Evolutionary conservation across 2,329 filamentous ascomycete species (phyloP).

Genomic region (Ceratocystis albifundus): DNA sequence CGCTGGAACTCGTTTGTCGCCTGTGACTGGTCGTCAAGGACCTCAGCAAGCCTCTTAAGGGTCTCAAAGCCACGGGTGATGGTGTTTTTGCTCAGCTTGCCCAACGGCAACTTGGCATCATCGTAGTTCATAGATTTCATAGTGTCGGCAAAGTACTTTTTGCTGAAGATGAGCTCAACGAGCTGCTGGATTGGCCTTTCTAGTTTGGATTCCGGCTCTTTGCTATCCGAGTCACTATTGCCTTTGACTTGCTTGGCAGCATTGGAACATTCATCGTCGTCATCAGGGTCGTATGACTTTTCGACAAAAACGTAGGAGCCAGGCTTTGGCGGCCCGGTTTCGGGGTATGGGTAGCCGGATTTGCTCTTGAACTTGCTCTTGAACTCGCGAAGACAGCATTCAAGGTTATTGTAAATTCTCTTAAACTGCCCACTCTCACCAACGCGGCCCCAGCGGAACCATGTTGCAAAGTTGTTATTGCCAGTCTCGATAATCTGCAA

Average conservation of each 20-base stretch:
- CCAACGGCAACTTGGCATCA: conserved; percentile 64
- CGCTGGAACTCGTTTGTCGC: conserved; percentile 37
- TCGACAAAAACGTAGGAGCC: conserved; percentile 74
- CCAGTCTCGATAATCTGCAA: conserved; percentile 44
- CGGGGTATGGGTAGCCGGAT: conserved; percentile 45
- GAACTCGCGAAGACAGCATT: conserved; percentile 40
- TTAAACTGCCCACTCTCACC: conserved; percentile 44
- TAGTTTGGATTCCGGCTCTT: conserved; percentile 35
- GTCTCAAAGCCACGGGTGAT: conserved; percentile 63
- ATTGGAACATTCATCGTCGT: conserved; percentile 36
- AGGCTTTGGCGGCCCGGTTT: conserved; percentile 46
- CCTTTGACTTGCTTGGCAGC: conserved; percentile 23
- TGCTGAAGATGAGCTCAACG: conserved; percentile 76
- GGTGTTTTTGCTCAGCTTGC: conserved; percentile 70
- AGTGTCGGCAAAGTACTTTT: conserved; percentile 54
- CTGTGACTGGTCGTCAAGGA: conserved; percentile 45
- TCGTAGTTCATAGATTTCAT: conserved; percentile 62
- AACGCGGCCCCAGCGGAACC: conserved; percentile 75
- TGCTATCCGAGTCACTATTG: conserved; percentile 31
- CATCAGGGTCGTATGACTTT: conserved; percentile 60
- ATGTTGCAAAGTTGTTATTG: conserved; percentile 30
- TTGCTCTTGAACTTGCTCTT: conserved; percentile 53
- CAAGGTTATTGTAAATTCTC: conserved; percentile 35
- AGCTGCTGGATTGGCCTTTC: conserved; percentile 51
- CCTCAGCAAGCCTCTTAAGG: conserved; percentile 60